These are phyloP conservation scores for Phaeosphaeriaceae sp. DNA, from an alignment of 2,329 filamentous ascomycete species.

Conservation along the genomic window DNA sequence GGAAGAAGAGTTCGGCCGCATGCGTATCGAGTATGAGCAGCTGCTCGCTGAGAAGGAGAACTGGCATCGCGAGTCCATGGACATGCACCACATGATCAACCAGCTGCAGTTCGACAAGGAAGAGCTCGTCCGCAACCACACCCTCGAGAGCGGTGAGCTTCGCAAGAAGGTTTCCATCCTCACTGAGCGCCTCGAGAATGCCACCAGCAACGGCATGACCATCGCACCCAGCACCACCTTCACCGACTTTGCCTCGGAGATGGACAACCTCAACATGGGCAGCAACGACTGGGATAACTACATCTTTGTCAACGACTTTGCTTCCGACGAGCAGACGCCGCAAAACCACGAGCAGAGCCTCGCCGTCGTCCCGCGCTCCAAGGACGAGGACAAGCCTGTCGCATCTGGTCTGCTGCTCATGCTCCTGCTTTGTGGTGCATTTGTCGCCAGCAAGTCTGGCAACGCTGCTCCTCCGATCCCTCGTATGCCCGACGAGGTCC, in stretches of 20 bases:
- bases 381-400: constrained; percentile 64
- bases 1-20: constrained; percentile 75
- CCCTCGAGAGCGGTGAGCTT: constrained; percentile 86
- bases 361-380: constrained; percentile 52
- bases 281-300: constrained; percentile 80
- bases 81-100: constrained; percentile 77
- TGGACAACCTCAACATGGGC: constrained; percentile 84
- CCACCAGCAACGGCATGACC: constrained; percentile 54
- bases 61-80: constrained; percentile 75
- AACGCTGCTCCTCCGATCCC: constrained; percentile 75
- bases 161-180: constrained; percentile 91
- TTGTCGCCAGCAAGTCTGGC: constrained; percentile 87
- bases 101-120: constrained; percentile 85
- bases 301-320: constrained; percentile 76
- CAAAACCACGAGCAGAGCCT: constrained; percentile 49
- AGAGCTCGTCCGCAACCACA: constrained; percentile 86
- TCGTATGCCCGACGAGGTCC: constrained; percentile 79
- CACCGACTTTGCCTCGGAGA: constrained; percentile 76
- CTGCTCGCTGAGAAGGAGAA: constrained; percentile 65
- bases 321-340: constrained; percentile 59
- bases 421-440: constrained; percentile 95
- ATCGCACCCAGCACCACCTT: constrained; percentile 67
- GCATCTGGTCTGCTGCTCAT: constrained; percentile 88
- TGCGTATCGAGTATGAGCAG: constrained; percentile 67
- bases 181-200: constrained; percentile 72